Evolutionary conservation across 164 flowering plant species (phyloP), one percentile per base, ranked within the genome.

Genomic region (Dillenia suffruticosa): DNA sequence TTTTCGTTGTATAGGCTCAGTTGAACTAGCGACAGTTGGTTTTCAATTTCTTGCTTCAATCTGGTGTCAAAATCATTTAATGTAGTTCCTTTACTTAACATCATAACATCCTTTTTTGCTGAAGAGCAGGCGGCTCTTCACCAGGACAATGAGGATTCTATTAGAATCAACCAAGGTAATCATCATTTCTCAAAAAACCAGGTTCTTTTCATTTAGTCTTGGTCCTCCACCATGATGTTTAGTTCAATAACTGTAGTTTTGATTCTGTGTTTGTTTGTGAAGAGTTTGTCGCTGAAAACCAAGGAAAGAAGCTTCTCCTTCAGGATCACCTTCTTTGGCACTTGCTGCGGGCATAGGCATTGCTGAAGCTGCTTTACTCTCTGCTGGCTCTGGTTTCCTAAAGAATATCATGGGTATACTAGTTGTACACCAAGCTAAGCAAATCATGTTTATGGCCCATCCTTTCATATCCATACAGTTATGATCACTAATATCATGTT

Each of bases 361-460:
- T 71, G 83, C 77, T 26, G 97, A 94, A 79, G 77, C 97, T 51
- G 61, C 89, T 70, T 89, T 84, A n/a, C 90, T 94, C 19, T 86
- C 69, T 44, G 6, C 71, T 64, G 96, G 99, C 61, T 88, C 99
- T 8, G 89, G 92, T 19, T 79, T 67, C 72, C 71, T 91, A 51
- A 72, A 89, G 90, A 84, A 84, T 84, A 70, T 84, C 81, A 85
- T 91, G 97, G 97, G 97, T 85, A 88, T 94, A 86, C 77, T 93
- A 73, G 87, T 77, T 81, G 99, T 94, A 91, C 72, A 97, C 91
- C 70, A 56, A 49, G 17, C 68, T 65, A 71, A 52, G 46, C 82
- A 52, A 58, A 19, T 56, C 44, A 57, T 51, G 10, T 40, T 19
- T 26, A 44, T 32, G 40, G 40, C 40, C 40, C 40, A 32, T 32